Base-by-base conservation (phyloP, 1,284 basidiomycete genomes). In the Inonotus obliquus region DNA sequence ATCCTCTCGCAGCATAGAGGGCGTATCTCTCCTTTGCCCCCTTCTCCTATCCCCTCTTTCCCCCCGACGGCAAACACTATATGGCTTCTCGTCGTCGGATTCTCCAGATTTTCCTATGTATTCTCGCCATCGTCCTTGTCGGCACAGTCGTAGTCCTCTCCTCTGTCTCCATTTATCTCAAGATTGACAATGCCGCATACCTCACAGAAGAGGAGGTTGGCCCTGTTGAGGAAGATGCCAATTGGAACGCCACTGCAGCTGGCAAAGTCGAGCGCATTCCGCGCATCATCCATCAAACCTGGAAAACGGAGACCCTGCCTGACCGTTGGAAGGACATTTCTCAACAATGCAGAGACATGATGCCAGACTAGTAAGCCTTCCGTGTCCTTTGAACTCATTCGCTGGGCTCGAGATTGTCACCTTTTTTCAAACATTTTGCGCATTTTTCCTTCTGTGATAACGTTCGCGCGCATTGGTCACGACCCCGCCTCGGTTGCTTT, bases 221-320 rank as follows among this genome's bases (percentile, higher is more conserved):
- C 63, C 73, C 82, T 63, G 73, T 78, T 69, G 74, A 79, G 69
- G 76, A 77, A 67, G 70, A 76, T 47, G 78, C 78, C 57, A 78
- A 81, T 45, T 85, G 81, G 81, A 85, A 86, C 70, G 79, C 82
- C 29, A 75, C 85, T 17, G 78, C 82, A 44, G 81, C 85, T 65
- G 81, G 78, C 54, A 77, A 79, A 64, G 76, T 83, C 51, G 87
- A 94, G 70, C 85, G 82, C 67, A 89, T 98, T 47, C 96, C 96
- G 1, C 84, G 94, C 56, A 93, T 99, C 68, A 86, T 99, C 59
- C 96, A 99, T 76, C 96, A 98, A 82, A 99, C 97, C 21, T 99
- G 96, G 96, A 98, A 97, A 79, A 88, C 89, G 19, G 88, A 96
- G 65, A 84, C 82, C 0, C 80, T 99, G 23, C 97, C 97, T 4